Base-by-base conservation (phyloP, 441 rosid species). In the Isatis lusitanica region DNA sequence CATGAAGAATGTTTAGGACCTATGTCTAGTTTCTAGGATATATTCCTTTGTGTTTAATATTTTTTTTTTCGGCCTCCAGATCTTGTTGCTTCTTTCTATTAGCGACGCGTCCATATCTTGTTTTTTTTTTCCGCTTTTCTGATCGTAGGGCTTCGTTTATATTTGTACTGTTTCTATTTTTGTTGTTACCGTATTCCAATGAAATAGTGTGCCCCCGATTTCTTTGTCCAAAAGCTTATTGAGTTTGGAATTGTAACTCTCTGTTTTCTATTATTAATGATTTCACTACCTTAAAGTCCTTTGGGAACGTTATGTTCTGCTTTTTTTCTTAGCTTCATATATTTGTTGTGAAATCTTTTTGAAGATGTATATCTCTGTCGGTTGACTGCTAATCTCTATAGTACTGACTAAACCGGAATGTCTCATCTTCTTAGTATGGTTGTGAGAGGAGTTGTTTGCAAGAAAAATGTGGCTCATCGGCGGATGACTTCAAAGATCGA, bases 401-500 rank as follows among this genome's bases (percentile, higher is more conserved):
- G 39, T 62, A 60, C 85, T 84, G 65, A 89, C 68, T 76, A 50
- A 46, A 33, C 38, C 79, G 68, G 73, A 63, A 64, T 84, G 71
- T 30, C 33, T 30, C 33, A 68, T 78, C 78, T 73, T 73, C 30
- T 63, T 66, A 90, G 95, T 81, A 65, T 77, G 80, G 88, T 90
- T 75, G 86, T 82, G 71, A 86, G 83, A 82, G 95, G 95, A 79
- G 93, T 90, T 79, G 93, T 88, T 73, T 90, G 93, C 61, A 90
- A 88, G 86, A 90, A 90, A 88, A 90, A 90, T 51, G 90, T 90
- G 73, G 93, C 95, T 69, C 95, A 90, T 79, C 86, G 95, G 73
- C 86, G 93, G 46, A 90, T 90, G 95, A 86, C 84, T 40, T 84
- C 95, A 53, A 90, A 84, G 73, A 83, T 90, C 28, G 90, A 86